A percentile compares a stretch with the other conserved stretches of the same genome.
Evolutionary conservation across 768 basidiomycete species (phyloP).

Genomic region (Plicaturopsis crispa): DNA sequence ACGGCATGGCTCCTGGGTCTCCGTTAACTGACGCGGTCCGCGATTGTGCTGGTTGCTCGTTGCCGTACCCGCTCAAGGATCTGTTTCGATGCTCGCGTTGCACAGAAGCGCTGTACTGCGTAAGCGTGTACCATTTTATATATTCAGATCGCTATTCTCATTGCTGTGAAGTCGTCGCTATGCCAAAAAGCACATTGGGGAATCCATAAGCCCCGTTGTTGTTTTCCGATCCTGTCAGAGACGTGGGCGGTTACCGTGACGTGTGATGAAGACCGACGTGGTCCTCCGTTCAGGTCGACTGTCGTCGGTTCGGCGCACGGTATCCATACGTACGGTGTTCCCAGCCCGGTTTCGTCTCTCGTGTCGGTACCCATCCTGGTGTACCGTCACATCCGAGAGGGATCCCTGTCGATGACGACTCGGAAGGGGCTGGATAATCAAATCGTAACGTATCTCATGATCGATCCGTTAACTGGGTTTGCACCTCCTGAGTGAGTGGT

Average conservation of each 20-base stretch:
- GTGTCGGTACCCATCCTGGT: constrained; percentile 21
- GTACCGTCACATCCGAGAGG: constrained; percentile 15
- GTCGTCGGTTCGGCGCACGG: constrained; percentile 12
- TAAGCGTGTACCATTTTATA: too few relatives aligned
- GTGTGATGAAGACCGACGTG: background rate
- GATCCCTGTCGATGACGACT: constrained; percentile 13
- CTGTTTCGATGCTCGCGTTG: too few relatives aligned
- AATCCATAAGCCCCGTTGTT: constrained; percentile 1
- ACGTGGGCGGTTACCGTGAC: constrained; percentile 1
- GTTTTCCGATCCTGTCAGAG: background rate
- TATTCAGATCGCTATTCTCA: too few relatives aligned
- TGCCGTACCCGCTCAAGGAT: too few relatives aligned
- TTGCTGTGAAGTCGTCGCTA: too few relatives aligned
- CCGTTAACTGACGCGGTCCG: too few relatives aligned
- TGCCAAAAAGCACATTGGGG: constrained; percentile 5
- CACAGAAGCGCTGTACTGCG: too few relatives aligned
- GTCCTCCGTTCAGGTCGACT: constrained; percentile 2
- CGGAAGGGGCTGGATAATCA: constrained; percentile 21
- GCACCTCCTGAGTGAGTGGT: constrained; percentile 17
- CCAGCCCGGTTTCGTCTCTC: constrained; percentile 17
- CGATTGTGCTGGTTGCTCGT: too few relatives aligned
- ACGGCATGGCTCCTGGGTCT: too few relatives aligned
- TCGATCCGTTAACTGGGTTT: constrained; percentile 16
- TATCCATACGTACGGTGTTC: constrained; percentile 16
- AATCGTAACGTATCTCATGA: constrained; percentile 20